Percentiles rank a stretch among this genome's conserved stretches.
These are phyloP conservation scores for Bullera alba DNA, from an alignment of 768 basidiomycete genomes.

Conservation along the genomic window DNA sequence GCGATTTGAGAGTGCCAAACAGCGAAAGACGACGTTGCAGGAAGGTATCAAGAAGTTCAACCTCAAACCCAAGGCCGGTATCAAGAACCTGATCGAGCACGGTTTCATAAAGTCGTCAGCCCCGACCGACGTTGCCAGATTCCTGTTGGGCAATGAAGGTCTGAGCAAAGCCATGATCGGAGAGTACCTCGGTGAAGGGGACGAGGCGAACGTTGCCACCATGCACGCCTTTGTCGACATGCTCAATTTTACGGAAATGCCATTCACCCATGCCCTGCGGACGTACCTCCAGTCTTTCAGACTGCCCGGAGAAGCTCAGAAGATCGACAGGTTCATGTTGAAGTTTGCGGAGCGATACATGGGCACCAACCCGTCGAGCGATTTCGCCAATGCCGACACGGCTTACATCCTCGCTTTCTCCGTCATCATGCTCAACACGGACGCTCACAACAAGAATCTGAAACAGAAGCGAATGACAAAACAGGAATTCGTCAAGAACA, in stretches of 20 bases:
- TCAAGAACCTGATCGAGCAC: slow-evolving; percentile 76
- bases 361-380: slow-evolving; percentile 71
- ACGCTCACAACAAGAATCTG: slow-evolving; percentile 89
- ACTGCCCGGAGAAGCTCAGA: slow-evolving; percentile 92
- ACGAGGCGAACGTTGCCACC: slow-evolving; percentile 77
- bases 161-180: slow-evolving; percentile 93
- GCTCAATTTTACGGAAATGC: slow-evolving; percentile 72
- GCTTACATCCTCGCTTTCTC: slow-evolving; percentile 95
- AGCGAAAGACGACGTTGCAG: slow-evolving; percentile 85
- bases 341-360: slow-evolving; percentile 98
- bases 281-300: slow-evolving; percentile 91
- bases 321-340: slow-evolving; percentile 97
- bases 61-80: slow-evolving; percentile 93
- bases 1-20: slow-evolving; percentile 88
- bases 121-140: slow-evolving; percentile 73
- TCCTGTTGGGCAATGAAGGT: slow-evolving; percentile 82
- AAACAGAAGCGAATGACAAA: slow-evolving; percentile 87
- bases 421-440: slow-evolving; percentile 91
- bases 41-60: slow-evolving; percentile 98
- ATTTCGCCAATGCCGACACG: slow-evolving; percentile 91
- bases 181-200: slow-evolving; percentile 97
- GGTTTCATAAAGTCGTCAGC: slow-evolving; percentile 72
- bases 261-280: slow-evolving; percentile 84
- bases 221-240: slow-evolving; percentile 98
- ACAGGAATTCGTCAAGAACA: slow-evolving; percentile 84